phyloP scores from a whole-genome alignment of 2,329 filamentous ascomycete genomes.

The Clonostachys chloroleuca region DNA sequence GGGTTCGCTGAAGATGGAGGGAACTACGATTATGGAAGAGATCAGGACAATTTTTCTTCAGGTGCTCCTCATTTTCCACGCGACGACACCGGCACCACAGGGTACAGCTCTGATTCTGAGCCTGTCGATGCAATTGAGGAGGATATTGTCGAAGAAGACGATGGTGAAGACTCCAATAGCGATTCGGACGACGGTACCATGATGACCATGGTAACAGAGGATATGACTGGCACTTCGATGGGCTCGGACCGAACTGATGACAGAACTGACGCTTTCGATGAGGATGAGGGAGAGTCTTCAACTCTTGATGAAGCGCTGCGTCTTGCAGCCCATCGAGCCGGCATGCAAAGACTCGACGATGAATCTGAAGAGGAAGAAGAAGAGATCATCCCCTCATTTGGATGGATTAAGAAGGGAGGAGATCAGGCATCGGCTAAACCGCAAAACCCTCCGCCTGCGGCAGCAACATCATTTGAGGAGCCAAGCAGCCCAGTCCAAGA shows the following conservation, averaged over 20 bases:
- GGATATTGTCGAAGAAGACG: constrained; percentile 27
- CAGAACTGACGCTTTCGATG: constrained; percentile 52
- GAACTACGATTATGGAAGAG: not conserved
- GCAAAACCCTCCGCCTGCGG: not conserved
- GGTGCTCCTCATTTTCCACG: constrained; percentile 47
- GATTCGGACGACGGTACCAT: constrained; percentile 72
- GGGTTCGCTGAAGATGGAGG: constrained; percentile 35
- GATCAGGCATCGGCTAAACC: not conserved
- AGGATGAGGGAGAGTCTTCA: constrained; percentile 50
- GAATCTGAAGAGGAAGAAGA: constrained; percentile 51
- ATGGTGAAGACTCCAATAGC: constrained; percentile 28
- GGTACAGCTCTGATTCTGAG: constrained; percentile 67
- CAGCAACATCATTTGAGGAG: not conserved
- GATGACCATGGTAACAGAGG: constrained; percentile 78
- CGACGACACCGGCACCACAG: constrained; percentile 69
- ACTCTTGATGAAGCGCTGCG: constrained; percentile 74
- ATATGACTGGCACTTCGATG: constrained; percentile 65
- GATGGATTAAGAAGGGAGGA: constrained; percentile 59
- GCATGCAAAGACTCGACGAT: constrained; percentile 63
- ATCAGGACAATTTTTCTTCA: constrained; percentile 50
- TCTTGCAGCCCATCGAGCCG: constrained; percentile 70
- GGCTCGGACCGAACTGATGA: constrained; percentile 56
- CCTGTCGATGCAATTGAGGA: constrained; percentile 50
- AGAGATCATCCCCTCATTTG: constrained; percentile 72
- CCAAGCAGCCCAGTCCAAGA: not conserved